Conservation (phyloP, 108 stramenopile species). For the Licmophora abbreviata region DNA sequence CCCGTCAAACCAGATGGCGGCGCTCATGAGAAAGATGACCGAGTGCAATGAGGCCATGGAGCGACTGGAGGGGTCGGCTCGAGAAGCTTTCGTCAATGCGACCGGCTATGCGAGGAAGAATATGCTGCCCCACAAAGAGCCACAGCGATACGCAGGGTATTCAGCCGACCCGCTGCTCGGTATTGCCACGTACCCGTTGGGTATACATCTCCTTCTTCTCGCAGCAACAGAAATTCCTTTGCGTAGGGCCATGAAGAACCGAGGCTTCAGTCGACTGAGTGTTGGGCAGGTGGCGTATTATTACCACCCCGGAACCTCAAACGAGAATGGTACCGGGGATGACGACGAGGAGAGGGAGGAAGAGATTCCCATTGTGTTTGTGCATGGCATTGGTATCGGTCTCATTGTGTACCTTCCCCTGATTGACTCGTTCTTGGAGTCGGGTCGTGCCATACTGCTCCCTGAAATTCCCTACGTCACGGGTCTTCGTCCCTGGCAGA, state of each 20-base stretch:
- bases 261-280: constrained; percentile 55
- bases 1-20: constrained; percentile 78
- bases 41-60: constrained; percentile 73
- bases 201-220: constrained; percentile 62
- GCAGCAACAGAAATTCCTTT: constrained; percentile 55
- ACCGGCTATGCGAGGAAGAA: constrained; percentile 48
- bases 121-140: constrained; percentile 40
- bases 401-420: constrained; percentile 63
- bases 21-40: constrained; percentile 75
- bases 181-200: constrained; percentile 60
- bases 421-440: constrained; percentile 54
- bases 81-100: constrained; percentile 50
- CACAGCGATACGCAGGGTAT: constrained; percentile 53
- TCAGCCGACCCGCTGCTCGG: constrained; percentile 73
- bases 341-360: constrained; percentile 9
- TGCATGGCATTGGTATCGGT: constrained; percentile 85
- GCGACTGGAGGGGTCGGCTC: constrained; percentile 46
- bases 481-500: constrained; percentile 79
- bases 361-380: constrained; percentile 63
- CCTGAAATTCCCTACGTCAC: constrained; percentile 78
- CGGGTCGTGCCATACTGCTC: constrained; percentile 63
- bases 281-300: constrained; percentile 74
- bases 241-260: constrained; percentile 46
- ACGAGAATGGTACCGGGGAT: constrained; percentile 12
- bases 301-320: constrained; percentile 50